These are phyloP conservation scores for Rhizopogon roseolus DNA, from an alignment of 768 basidiomycete genomes.

Conservation along the genomic window DNA sequence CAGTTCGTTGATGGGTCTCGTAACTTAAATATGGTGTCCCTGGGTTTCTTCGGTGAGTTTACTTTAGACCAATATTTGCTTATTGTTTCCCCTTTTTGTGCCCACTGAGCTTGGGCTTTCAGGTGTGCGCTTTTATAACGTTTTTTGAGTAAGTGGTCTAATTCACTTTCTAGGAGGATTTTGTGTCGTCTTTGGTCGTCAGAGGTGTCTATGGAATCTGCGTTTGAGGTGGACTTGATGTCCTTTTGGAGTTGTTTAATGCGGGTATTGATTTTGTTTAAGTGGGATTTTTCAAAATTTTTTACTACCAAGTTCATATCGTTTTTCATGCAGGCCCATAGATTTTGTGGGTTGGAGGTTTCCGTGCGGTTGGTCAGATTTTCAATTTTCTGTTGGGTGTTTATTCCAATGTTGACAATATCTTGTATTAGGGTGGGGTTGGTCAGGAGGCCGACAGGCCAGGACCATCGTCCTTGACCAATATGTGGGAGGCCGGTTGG, in stretches of 20 bases:
- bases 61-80: conserved; percentile 16
- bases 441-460: no score
- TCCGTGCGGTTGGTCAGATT: no score
- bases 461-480: no score
- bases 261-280: neutral
- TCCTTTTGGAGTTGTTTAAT: neutral
- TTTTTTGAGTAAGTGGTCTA: conserved; percentile 2
- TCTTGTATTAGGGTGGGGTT: no score
- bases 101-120: neutral
- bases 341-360: conserved; percentile 2
- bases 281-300: neutral
- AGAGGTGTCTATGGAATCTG: neutral
- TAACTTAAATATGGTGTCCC: conserved; percentile 16
- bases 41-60: conserved; percentile 3
- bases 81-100: conserved; percentile 9
- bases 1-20: neutral
- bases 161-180: neutral
- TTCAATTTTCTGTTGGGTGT: no score
- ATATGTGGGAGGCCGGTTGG: no score
- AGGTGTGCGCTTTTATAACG: neutral
- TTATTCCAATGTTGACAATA: no score
- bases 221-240: neutral
- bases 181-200: neutral
- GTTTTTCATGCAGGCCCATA: conserved; percentile 3
- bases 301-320: no score